A percentile compares a stretch with the other conserved stretches of the same genome.
phyloP scores from a whole-genome alignment of 2,329 filamentous ascomycete species.

The Ophiocordyceps camponoti-rufipedis region DNA sequence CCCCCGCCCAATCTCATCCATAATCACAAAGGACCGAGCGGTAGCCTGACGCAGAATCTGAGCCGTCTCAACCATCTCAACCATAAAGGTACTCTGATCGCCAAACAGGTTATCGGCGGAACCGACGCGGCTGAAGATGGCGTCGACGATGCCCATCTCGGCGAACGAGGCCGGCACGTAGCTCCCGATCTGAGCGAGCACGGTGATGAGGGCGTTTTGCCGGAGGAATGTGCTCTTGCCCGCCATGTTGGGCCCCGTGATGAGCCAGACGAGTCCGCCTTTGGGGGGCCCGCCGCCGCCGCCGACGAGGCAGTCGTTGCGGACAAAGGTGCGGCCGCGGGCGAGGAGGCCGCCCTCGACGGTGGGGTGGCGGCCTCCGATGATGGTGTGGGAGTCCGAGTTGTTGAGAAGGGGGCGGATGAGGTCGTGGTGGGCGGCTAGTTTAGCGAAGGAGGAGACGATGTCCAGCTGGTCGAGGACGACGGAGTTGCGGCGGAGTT shows the following conservation, averaged over 20 bases:
- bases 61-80: conserved; percentile 96
- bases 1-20: conserved; percentile 93
- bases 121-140: conserved; percentile 83
- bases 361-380: conserved; percentile 79
- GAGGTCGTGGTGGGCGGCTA: conserved; percentile 59
- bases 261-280: conserved; percentile 45
- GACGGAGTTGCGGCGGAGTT: conserved; percentile 73
- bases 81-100: conserved; percentile 97
- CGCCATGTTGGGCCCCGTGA: conserved; percentile 92
- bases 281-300: conserved; percentile 26
- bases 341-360: conserved; percentile 69
- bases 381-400: conserved; percentile 50
- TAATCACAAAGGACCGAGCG: conserved; percentile 74
- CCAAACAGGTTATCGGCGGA: conserved; percentile 90
- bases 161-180: conserved; percentile 84
- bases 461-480: conserved; percentile 91
- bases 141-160: conserved; percentile 81
- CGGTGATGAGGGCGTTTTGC: conserved; percentile 86
- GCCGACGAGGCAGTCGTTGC: conserved; percentile 76
- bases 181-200: conserved; percentile 80
- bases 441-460: conserved; percentile 61
- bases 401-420: conserved; percentile 55
- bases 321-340: conserved; percentile 64
- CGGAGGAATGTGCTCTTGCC: conserved; percentile 93
- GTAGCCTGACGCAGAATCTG: conserved; percentile 78